Base-by-base conservation (phyloP, 495 filamentous ascomycete genomes). In the Penicillium lividum region DNA sequence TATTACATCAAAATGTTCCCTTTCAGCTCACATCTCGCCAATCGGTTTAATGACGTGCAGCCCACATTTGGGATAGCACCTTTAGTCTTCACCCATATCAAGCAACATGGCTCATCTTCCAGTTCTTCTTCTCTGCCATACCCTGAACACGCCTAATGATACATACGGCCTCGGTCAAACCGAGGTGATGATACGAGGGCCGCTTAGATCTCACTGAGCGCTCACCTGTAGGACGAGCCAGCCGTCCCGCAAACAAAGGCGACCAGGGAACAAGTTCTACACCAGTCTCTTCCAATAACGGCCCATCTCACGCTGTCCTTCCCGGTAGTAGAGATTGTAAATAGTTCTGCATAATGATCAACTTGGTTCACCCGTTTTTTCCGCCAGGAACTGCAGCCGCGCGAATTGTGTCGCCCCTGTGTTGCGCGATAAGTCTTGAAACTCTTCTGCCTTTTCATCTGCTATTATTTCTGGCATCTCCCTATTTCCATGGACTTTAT, bases 221-320 rank as follows among this genome's bases (percentile, higher is more conserved):
- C 13, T 50, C 36, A 11, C 5, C 18, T 16, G 50, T 22, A 3
- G 56, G 81, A 51, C 54, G 80, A 47, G 64, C 79, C 78, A 16
- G 68, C 70, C 42, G 66, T 63, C 4, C 73, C 65, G 57, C 82
- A 80, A 73, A 79, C 77, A 40, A 71, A 70, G 36, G 82, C 70
- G 62, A 80, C 77, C 27, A 64, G 7, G 73, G 71, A 18, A 48
- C 64, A 40, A 61, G 33, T 5, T 57, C 52, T 2, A 59, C 52
- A 11, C 62, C 58, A 42, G 54, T 60, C 25, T 59, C n/a, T 30
- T 58, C 31, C 65, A 53, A 28, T 51, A 61, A 15, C 43, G 54
- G 64, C 77, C 85, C 85, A 89, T 89, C 71, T 89, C 86, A 3
- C 85, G 72, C 73, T 89, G 86, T 65, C 89, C 86, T 68, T 89